Base-by-base conservation (phyloP, 148 eudicot genomes). In the Fallopia convolvulus region DNA sequence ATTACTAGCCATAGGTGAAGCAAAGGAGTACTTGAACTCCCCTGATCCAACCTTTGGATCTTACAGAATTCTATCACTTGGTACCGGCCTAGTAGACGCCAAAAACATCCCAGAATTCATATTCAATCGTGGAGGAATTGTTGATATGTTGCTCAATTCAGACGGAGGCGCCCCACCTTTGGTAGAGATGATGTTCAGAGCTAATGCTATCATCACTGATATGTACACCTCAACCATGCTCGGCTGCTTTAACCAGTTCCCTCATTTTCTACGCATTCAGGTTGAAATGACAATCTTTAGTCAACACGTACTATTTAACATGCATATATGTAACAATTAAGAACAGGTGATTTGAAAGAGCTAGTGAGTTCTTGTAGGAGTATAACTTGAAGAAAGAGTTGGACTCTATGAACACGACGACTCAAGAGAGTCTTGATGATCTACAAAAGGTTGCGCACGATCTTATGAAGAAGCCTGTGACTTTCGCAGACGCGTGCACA, bases 1-100 rank as follows among this genome's bases (percentile, higher is more conserved):
- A 8, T 52, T 85, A 58, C 56, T 84, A 26, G 86, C 87, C 0
- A 83, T 88, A 11, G 83, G 73, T 56, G 87, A 83, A 74, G 86
- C 86, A 12, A 84, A 82, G 36, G 83, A 86, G 66, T 6, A 32
- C 42, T 2, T 13, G 42, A 14, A 66, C 42, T 11, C 4, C 42
- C n/a, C 72, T 66, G 72, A 66, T 26, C 30, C 0, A 32, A 33
- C 39, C 42, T 12, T 66, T 5, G 42, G 32, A 14, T 66, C 44
- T 32, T 66, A 66, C 42, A 66, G 72, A 33, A 33, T 66, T 32
- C 41, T 66, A 18, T 66, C 72, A 36, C 72, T 66, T 33, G 72
- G 72, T 14, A 66, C 72, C 15, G 72, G 72, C 6, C 0, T 17
- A 15, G 18, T 66, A 14, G 72, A 66, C 8, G 44, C 9, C 2